Evolutionary conservation across 2,329 filamentous ascomycete species (phyloP).

Genomic region (Fusarium brachygibbosum): DNA sequence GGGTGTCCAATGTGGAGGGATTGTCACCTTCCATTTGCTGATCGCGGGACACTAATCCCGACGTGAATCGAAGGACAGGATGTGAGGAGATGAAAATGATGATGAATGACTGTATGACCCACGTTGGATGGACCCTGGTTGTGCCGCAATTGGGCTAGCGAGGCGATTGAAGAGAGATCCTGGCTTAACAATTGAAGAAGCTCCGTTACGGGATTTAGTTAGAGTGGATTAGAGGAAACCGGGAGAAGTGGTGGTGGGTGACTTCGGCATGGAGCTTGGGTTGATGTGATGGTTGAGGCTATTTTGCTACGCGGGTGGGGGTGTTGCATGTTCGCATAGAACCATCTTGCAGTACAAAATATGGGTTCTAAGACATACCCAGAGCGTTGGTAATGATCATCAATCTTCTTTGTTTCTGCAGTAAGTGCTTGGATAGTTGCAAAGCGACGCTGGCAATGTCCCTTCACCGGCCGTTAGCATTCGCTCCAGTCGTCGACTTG

Average conservation of each 20-base stretch:
- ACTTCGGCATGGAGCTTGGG: conserved; percentile 8
- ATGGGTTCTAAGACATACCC: not conserved
- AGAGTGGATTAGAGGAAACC: conserved; percentile 5
- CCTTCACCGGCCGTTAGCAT: not conserved
- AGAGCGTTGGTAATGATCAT: conserved; percentile 5
- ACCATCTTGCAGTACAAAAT: not conserved
- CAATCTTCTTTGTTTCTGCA: conserved; percentile 4
- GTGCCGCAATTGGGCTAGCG: not conserved
- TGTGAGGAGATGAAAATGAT: conserved; percentile 7
- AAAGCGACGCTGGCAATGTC: not conserved
- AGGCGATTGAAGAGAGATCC: conserved; percentile 1
- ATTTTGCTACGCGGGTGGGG: not conserved
- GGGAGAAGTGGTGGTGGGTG: conserved; percentile 2
- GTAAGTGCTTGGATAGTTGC: conserved; percentile 8
- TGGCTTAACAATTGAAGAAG: conserved; percentile 13
- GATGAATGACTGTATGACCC: conserved; percentile 10
- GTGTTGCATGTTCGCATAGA: not conserved
- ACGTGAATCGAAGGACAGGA: conserved; percentile 14
- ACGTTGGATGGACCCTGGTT: conserved; percentile 26
- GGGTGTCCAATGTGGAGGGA: conserved; percentile 23
- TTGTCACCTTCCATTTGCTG: conserved; percentile 23
- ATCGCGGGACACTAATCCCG: conserved; percentile 35
- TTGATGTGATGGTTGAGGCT: conserved; percentile 8
- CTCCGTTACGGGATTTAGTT: not conserved
- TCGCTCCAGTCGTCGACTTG: conserved; percentile 17